phyloP scores from a whole-genome alignment of 305 asterid species.

The Fraxinus latifolia region DNA sequence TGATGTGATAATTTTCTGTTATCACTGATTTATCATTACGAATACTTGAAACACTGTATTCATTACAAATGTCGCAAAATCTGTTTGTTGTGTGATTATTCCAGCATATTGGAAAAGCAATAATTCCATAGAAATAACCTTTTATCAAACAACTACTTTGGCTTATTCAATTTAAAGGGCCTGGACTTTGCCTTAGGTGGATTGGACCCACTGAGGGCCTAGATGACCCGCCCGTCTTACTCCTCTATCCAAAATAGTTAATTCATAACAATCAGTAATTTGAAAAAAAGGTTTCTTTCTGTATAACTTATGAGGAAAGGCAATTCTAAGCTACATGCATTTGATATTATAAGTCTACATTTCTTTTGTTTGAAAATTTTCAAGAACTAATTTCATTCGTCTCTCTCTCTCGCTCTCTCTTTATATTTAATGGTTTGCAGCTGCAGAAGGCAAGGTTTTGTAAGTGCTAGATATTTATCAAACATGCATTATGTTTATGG shows the following conservation, averaged over 20 bases:
- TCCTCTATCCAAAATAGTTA: background rate
- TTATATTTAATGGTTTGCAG: slow-evolving; percentile 1
- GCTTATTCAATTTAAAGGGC: background rate
- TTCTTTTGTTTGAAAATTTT: background rate
- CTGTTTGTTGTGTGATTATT: background rate
- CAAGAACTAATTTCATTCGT: background rate
- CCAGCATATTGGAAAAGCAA: background rate
- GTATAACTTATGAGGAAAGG: slow-evolving; percentile 17
- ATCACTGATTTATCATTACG: slow-evolving; percentile 1
- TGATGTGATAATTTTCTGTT: slow-evolving; percentile 12
- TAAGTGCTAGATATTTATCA: background rate
- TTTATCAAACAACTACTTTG: background rate
- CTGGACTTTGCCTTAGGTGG: background rate
- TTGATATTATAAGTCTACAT: background rate
- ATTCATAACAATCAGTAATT: background rate
- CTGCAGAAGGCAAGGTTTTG: slow-evolving; percentile 13
- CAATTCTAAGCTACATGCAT: background rate
- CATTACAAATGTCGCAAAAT: background rate
- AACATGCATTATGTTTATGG: background rate
- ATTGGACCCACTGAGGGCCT: background rate
- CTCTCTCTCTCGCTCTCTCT: background rate
- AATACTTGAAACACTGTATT: background rate
- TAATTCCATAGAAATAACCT: background rate
- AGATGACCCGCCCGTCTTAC: background rate
- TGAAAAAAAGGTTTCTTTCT: background rate